Base-by-base conservation (phyloP, 2,329 filamentous ascomycete species). In the Pseudodiploospora longispora region DNA sequence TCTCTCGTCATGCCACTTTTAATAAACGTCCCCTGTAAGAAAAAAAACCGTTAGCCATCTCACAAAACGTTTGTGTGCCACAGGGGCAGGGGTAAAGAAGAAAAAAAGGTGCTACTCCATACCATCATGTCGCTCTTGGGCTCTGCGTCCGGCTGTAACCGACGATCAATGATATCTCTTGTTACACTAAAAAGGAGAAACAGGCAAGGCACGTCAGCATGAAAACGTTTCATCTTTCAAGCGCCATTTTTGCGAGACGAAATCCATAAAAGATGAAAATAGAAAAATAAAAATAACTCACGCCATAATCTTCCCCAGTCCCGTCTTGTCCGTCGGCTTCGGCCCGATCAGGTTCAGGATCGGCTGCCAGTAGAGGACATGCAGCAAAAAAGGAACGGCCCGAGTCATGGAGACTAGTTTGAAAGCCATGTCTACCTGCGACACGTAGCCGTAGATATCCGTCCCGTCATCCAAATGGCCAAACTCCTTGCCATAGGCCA, bases 121-220 rank as follows among this genome's bases (percentile, higher is more conserved):
- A 34, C 8, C 32, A 34, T 34, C 32, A 34, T 34, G 9, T 34
- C 32, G 9, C 32, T 34, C 8, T 9, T 9, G 9, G 8, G 9
- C 12, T 34, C 12, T 9, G 8, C 32, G 8, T 34, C 12, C 32
- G 32, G 9, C 32, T 34, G 9, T 9, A 34, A 34, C 12, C 32
- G 32, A 9, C 32, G 32, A 9, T 12, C 12, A 9, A 34, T 12
- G 12, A 12, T 12, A 9, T 34, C 32, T 12, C 12, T 9, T 9
- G 32, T 12, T 12, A 34, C 8, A 34, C 32, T 34, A 34, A 9
- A 12, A 34, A 19, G 19, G 64, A 5, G 73, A 71, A 31, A 75
- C 19, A 19, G 19, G 19, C 19, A 19, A 19, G 19, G 19, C 19
- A 19, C 19, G 19, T 19, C 19, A 19, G 19, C 19, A 19, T 19